Percentiles rank a stretch among this genome's conserved stretches.
Conservation (phyloP, 768 basidiomycete genomes). For the Phaeolepiota aurea region DNA sequence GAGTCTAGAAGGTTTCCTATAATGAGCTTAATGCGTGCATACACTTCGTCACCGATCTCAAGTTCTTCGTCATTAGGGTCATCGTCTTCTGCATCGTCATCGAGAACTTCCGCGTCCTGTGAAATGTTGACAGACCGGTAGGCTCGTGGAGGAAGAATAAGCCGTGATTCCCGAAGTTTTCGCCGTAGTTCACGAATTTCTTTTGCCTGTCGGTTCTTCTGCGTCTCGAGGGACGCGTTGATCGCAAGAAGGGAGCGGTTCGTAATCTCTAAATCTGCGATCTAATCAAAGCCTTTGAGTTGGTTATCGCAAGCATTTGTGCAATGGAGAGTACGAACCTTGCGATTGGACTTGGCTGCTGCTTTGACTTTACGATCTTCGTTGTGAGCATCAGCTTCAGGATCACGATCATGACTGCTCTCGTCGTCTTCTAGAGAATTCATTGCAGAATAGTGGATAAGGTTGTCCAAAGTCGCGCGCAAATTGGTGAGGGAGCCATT, state of each 20-base stretch:
- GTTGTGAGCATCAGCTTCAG: slow-evolving; percentile 21
- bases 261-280: slow-evolving; percentile 87
- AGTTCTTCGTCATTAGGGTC: slow-evolving; percentile 26
- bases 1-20: slow-evolving; percentile 54
- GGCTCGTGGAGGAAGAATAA: slow-evolving; percentile 63
- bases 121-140: slow-evolving; percentile 51
- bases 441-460: slow-evolving; percentile 27
- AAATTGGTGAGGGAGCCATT: slow-evolving; percentile 15
- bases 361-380: slow-evolving; percentile 52
- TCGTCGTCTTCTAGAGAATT: slow-evolving; percentile 17
- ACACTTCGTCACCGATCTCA: slow-evolving; percentile 44
- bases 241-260: slow-evolving; percentile 81
- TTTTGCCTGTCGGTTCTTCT: slow-evolving; percentile 70
- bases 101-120: slow-evolving; percentile 34
- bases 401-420: slow-evolving; percentile 20
- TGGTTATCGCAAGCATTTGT: background rate
- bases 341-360: slow-evolving; percentile 79
- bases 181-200: slow-evolving; percentile 83
- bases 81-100: slow-evolving; percentile 35
- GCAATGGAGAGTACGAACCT: slow-evolving; percentile 42
- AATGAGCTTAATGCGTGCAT: slow-evolving; percentile 53
- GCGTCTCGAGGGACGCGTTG: slow-evolving; percentile 74
- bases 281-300: slow-evolving; percentile 35
- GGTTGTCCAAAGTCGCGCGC: slow-evolving; percentile 32
- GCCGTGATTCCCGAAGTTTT: slow-evolving; percentile 73